Evolutionary conservation across 164 flowering plant genomes (phyloP), one percentile per base, ranked within the genome.

Genomic region (Chimonanthus salicifolius): DNA sequence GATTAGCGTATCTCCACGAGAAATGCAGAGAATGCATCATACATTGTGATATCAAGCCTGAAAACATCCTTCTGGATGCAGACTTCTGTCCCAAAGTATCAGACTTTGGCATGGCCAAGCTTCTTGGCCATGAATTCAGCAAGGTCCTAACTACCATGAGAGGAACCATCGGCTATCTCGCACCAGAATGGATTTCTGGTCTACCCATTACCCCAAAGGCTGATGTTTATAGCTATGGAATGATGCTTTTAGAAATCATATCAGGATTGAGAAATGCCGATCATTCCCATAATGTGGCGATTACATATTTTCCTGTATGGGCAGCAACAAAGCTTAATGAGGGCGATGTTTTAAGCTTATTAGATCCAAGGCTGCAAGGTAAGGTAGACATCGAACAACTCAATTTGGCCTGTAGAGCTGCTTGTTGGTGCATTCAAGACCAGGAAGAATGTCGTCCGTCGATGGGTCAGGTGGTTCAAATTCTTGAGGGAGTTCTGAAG

Each of bases 141-240:
- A 67, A 80, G 45, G 83, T 80, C 33, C 62, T 82, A 51, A 82
- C 85, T 2, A 78, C 83, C 20, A 71, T 78, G 78, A 82, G 85
- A 79, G 85, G 85, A 58, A 82, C 83, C 7, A 75, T 79, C 33
- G 85, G 85, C 58, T 80, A 82, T 68, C 85, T 82, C 16, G 85
- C 85, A 43, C 85, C 85, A 43, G 85, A 82, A 64, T 82, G 85
- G 85, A 73, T 80, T 70, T 75, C 83, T 13, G 85, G 85, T 2
- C 71, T 82, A 5, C 78, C 85, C 2, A 76, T 82, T 54, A 82
- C 83, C 2, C 69, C 80, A 0, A 82, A 82, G 50, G 83, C 85
- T n/a, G 85, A 82, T 76, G 85, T 82, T 15, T 82, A 73, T 67
- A 82, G 83, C 75, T 82, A 78, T 69, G 85, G 85, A 4, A 82